phyloP scores from a whole-genome alignment of 306 rosid genomes.

The Heteromeles arbutifolia region DNA sequence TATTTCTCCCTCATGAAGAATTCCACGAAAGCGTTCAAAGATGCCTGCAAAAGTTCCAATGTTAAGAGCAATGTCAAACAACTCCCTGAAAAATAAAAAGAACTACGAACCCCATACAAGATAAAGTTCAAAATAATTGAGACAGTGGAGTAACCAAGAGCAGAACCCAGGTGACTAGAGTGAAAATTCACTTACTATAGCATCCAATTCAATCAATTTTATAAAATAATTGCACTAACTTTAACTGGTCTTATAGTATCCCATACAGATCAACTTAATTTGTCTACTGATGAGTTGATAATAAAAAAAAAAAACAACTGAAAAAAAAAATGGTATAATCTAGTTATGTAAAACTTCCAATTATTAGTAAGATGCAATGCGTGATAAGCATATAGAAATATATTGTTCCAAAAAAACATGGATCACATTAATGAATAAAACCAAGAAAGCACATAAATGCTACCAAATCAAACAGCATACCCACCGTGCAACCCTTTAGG shows the following conservation, averaged over 20 bases:
- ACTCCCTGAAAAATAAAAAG: background rate
- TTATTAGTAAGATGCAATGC: background rate
- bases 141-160: background rate
- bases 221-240: background rate
- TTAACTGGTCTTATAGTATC: background rate
- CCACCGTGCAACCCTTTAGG: slow-evolving; percentile 92
- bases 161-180: background rate
- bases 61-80: background rate
- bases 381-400: background rate
- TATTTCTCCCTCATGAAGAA: slow-evolving; percentile 95
- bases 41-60: slow-evolving; percentile 47
- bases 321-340: background rate
- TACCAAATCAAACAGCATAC: slow-evolving; percentile 27
- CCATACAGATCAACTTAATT: background rate
- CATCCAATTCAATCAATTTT: background rate
- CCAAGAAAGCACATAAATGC: background rate
- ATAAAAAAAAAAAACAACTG: background rate
- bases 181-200: too few relatives aligned
- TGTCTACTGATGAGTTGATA: background rate
- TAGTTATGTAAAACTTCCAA: background rate
- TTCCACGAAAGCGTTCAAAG: slow-evolving; percentile 94
- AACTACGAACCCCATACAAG: background rate
- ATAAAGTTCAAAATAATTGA: background rate
- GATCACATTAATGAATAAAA: background rate
- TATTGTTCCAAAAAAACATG: background rate